Evolutionary conservation across 352 stramenopile species (phyloP).

Genomic region (Globisporangium nagaii): DNA sequence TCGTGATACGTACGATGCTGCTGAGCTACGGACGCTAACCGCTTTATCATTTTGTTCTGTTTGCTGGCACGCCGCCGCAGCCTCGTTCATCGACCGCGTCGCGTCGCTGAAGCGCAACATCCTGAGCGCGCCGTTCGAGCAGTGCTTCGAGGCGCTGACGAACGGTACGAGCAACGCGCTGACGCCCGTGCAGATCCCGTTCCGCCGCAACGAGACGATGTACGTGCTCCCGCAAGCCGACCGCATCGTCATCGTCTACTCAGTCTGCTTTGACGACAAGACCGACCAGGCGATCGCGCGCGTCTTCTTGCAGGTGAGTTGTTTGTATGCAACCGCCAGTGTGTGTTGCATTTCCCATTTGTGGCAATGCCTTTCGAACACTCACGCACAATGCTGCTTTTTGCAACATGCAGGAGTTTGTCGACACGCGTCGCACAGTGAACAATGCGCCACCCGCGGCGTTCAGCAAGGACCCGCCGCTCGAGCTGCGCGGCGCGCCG

Average conservation of each 20-base stretch:
- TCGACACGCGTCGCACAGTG: constrained; percentile 88
- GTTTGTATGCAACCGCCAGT: not conserved
- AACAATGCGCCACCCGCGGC: constrained; percentile 91
- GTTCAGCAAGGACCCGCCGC: constrained; percentile 89
- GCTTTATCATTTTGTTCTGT: not conserved
- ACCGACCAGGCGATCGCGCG: constrained; percentile 88
- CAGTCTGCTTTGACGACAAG: constrained; percentile 91
- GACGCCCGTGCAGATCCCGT: constrained; percentile 74
- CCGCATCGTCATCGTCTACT: constrained; percentile 91
- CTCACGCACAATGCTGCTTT: constrained; percentile 3
- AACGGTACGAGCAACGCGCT: constrained; percentile 54
- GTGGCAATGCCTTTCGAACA: too few relatives aligned
- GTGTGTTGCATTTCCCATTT: too few relatives aligned
- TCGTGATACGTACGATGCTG: too few relatives aligned
- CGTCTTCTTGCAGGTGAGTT: constrained; percentile 80
- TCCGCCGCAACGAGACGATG: constrained; percentile 81
- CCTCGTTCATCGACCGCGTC: constrained; percentile 66
- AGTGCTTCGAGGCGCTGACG: constrained; percentile 75
- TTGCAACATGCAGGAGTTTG: constrained; percentile 74
- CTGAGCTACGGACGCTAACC: not conserved
- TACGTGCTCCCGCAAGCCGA: constrained; percentile 82
- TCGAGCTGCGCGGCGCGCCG: constrained; percentile 72
- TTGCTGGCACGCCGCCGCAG: constrained; percentile 16
- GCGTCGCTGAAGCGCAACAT: constrained; percentile 83
- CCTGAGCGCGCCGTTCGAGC: constrained; percentile 68